Base-by-base conservation (phyloP, 495 filamentous ascomycete genomes). In the Entonaema liquescens region DNA sequence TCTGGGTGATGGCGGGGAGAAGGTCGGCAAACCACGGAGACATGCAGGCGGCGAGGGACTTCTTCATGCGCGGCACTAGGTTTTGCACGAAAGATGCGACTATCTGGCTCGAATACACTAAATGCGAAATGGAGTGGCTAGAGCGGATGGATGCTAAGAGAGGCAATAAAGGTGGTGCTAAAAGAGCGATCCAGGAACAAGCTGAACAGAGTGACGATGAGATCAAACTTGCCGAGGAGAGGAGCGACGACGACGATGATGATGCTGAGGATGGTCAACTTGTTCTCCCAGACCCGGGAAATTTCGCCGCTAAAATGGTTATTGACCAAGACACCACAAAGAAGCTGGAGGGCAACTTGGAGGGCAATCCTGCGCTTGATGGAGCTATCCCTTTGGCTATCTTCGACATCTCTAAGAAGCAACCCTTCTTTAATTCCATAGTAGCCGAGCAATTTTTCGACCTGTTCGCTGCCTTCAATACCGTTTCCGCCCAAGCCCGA, bases 341-440 rank as follows among this genome's bases (percentile, higher is more conserved):
- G 61, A 87, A 89, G 67, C 86, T 96, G 8, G 86, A 88, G 49
- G 85, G 90, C 57, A 93, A 92, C 42, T 87, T 95, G 8, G 86
- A 88, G 42, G 85, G 90, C 56, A 93, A 93, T 42, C 93, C 95
- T 11, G 93, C 92, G 13, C 82, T 98, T 31, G 91, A 90, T 53
- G 95, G 95, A 7, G 94, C 94, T 4, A 96, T 98, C 68, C 94
- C 96, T 3, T 85, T 94, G 54, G 94, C 95, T 31, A 92, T 98
- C 38, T 98, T 98, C 70, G 94, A 97, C 75, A 86, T 91, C 13
- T 92, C 93, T 1, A 89, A 90, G 83, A 94, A 92, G 74, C 86
- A 95, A 74, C 90, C 92, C 59, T 86, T 87, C 74, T 81, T 85
- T 77, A 87, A 89, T 62, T 73, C 88, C 2, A 77, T 79, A 0